Base-by-base conservation (phyloP, 1,284 basidiomycete genomes). In the Tylopilus sp. region DNA sequence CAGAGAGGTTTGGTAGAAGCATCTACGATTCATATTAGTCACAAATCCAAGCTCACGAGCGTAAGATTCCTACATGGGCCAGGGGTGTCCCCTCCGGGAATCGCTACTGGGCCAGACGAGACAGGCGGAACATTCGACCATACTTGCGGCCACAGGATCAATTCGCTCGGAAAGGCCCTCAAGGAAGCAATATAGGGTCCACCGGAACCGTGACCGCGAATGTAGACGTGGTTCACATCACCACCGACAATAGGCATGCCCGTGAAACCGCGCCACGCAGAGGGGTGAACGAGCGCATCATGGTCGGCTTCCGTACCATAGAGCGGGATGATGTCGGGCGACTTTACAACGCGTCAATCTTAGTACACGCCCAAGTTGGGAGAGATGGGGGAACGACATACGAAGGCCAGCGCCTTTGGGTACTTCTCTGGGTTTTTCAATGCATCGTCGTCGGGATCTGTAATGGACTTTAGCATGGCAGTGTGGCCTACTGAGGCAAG, bases 121-220 rank as follows among this genome's bases (percentile, higher is more conserved):
- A 41, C 51, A 24, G 51, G 17, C 1, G 39, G 4, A 8, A 18
- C 30, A 0, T 24, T 11, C 4, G 30, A 24, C 54, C 54, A 56
- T n/a, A 49, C 54, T 14, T 48, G 50, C 0, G 50, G 55, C 55
- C 54, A 56, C 15, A 56, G 15, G 30, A 56, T 49, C 17, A 57
- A 40, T 21, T 57, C 55, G 37, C 50, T 53, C 1, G 54, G 54
- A 2, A 55, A 28, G 28, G 18, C 45, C 42, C 53, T 50, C 34
- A 55, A 46, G 7, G 46, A 8, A 10, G 46, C 55, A 9, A 57
- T 11, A 14, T 57, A 20, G 2, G 47, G 48, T 4, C 49, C 50
- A 9, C 54, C 46, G 0, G 43, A 46, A 24, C 55, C 55, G 34
- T 48, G 18, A 20, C 46, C 54, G 0, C 54, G 46, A 24, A 57